These are phyloP conservation scores for Penstemon barbatus DNA, from an alignment of 257 asterid species.

Conservation along the genomic window DNA sequence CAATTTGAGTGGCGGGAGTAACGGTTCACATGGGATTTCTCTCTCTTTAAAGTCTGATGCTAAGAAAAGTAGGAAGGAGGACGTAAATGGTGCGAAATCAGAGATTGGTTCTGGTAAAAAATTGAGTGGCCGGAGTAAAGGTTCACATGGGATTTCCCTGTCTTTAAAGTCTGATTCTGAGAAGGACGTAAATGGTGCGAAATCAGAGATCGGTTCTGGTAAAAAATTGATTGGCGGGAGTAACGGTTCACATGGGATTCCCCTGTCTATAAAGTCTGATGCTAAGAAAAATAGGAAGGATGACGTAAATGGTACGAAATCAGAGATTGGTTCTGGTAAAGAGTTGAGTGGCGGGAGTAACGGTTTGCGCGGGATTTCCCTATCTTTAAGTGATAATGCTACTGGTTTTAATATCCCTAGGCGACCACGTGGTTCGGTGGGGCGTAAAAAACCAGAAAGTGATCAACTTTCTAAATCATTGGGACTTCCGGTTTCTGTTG, in stretches of 20 bases:
- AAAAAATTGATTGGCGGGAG: constrained; percentile 26
- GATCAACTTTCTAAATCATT: constrained; percentile 29
- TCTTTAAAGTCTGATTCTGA: constrained; percentile 39
- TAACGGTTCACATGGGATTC: constrained; percentile 37
- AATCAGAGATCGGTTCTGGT: constrained; percentile 27
- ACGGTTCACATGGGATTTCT: constrained; percentile 38
- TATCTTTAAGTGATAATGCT: constrained; percentile 26
- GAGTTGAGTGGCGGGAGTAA: constrained; percentile 28
- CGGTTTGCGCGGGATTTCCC: constrained; percentile 39
- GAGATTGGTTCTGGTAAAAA: constrained; percentile 30
- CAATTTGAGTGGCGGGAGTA: constrained; percentile 32
- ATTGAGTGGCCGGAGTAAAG: constrained; percentile 27
- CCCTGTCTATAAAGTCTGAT: constrained; percentile 41
- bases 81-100: constrained; percentile 30
- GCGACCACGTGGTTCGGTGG: constrained; percentile 78
- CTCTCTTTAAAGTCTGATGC: constrained; percentile 32
- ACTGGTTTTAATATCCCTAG: constrained; percentile 57
- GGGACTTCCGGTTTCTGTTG: constrained; percentile 33
- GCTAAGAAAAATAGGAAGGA: constrained; percentile 27
- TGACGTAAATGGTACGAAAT: constrained; percentile 29
- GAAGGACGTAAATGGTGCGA: constrained; percentile 35
- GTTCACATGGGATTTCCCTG: constrained; percentile 39
- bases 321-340: constrained; percentile 29
- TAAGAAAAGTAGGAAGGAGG: constrained; percentile 47
- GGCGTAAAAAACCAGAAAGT: constrained; percentile 50